Base-by-base conservation (phyloP, 2,329 filamentous ascomycete genomes). In the Talaromyces sp. region DNA sequence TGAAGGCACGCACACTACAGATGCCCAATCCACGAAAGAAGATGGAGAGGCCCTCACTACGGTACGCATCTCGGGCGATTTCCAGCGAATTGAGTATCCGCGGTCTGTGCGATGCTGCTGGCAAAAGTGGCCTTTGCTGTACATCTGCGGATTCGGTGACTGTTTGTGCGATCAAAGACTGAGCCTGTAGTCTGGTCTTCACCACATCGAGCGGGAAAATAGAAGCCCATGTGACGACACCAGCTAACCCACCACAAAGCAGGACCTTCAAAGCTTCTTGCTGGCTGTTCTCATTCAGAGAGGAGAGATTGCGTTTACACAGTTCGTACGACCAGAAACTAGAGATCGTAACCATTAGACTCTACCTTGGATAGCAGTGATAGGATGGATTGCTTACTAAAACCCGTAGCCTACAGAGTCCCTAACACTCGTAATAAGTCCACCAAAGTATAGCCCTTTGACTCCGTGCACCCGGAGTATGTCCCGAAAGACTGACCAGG, bases 321-420 rank as follows among this genome's bases (percentile, higher is more conserved):
- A 93, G 80, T 77, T 96, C 91, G 73, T 97, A 98, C 1, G 90
- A 90, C 90, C 91, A 96, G 77, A 98, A 98, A 74, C 85, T 87
- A 65, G 65, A 52, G 6, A 8, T 60, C 9, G 3, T 31, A 27
- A 31, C 25, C 5, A 39, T 47, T 61, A 54, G 49, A 35, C 49
- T 35, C 33, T 15, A 8, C 1, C 17, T 3, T 33, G 43, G 3
- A 47, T 17, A 8, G 13, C 25, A 47, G 25, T 15, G 52, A 25
- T 11, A 41, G 15, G 68, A 52, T 50, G 52, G 52, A 43, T 15
- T 62, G 73, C 84, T 72, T 82, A 87, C 85, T 97, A 98, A 77
- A 97, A 97, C 0, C 93, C 94, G 78, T 97, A 98, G n/a, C 94
- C 94, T 63, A 97, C 86, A 65, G 90, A 89, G 78, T 98, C 94